phyloP scores from a whole-genome alignment of 768 basidiomycete species.

The Xanthoconium stramineum region DNA sequence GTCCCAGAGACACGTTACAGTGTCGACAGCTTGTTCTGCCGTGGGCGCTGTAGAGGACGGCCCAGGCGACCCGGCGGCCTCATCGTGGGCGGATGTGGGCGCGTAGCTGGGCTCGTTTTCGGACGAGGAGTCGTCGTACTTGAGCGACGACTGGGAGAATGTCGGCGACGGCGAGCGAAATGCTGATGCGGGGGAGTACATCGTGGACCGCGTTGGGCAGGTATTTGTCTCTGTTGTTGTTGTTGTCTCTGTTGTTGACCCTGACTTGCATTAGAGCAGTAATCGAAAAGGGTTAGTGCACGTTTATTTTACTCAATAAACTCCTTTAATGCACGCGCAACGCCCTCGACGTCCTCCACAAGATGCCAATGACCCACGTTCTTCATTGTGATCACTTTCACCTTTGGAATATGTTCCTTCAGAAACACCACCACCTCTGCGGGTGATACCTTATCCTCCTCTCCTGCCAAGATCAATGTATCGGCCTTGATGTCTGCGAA shows the following conservation, averaged over 20 bases:
- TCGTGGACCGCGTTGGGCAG: slow-evolving; percentile 21
- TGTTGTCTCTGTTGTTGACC: no score
- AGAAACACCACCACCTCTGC: background rate
- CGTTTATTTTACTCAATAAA: background rate
- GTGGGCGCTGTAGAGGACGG: slow-evolving; percentile 19
- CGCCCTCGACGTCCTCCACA: slow-evolving; percentile 3
- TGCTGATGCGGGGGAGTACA: slow-evolving; percentile 37
- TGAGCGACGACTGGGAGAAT: slow-evolving; percentile 34
- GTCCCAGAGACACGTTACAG: slow-evolving; percentile 80
- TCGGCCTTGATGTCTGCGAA: background rate
- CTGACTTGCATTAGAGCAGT: no score
- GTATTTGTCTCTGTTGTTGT: slow-evolving; percentile 20
- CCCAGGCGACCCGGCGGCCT: slow-evolving; percentile 20
- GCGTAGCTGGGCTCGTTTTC: slow-evolving; percentile 22
- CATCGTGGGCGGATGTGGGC: slow-evolving; percentile 11
- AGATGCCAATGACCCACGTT: slow-evolving; percentile 1
- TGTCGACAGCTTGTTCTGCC: slow-evolving; percentile 41
- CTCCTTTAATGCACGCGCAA: background rate
- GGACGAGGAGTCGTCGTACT: slow-evolving; percentile 25
- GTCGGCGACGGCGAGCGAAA: slow-evolving; percentile 41
- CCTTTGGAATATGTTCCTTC: background rate
- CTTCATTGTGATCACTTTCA: background rate
- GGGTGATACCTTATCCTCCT: background rate
- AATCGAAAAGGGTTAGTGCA: no score
- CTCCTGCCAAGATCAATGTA: slow-evolving; percentile 1